Conservation (phyloP, 2,329 filamentous ascomycete genomes). For the Magnaporthales sp. region DNA sequence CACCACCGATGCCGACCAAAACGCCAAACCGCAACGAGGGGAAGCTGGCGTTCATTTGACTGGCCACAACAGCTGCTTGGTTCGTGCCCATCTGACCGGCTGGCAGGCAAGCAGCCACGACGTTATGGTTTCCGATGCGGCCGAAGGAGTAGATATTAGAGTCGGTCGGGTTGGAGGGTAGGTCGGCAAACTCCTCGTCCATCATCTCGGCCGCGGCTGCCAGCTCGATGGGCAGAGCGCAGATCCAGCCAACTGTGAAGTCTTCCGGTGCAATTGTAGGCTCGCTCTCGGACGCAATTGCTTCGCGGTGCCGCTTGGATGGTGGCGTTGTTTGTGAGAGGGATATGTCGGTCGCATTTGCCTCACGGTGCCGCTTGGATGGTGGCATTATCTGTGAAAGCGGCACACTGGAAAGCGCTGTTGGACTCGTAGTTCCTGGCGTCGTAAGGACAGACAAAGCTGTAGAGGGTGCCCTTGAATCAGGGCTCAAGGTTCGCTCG, state of each 20-base stretch:
- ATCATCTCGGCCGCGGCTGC: too few relatives aligned
- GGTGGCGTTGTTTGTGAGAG: too few relatives aligned
- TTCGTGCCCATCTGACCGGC: slow-evolving; percentile 16
- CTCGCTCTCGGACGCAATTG: too few relatives aligned
- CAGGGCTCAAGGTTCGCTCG: too few relatives aligned
- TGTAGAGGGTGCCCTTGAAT: too few relatives aligned
- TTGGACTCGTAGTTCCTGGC: too few relatives aligned
- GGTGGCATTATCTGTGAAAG: too few relatives aligned
- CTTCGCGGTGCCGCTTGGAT: too few relatives aligned
- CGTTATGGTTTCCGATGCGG: background rate
- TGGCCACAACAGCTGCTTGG: slow-evolving; percentile 17
- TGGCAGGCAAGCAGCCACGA: background rate
- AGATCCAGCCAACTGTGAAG: background rate
- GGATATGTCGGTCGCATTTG: too few relatives aligned
- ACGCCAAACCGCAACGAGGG: slow-evolving; percentile 19
- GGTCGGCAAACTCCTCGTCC: background rate
- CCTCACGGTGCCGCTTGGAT: too few relatives aligned
- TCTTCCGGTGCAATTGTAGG: background rate
- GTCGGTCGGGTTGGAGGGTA: background rate
- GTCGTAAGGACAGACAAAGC: too few relatives aligned
- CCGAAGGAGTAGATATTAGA: background rate
- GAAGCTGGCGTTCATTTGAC: slow-evolving; percentile 20
- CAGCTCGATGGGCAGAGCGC: background rate
- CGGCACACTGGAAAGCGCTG: too few relatives aligned
- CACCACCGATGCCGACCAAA: slow-evolving; percentile 26